These are phyloP conservation scores for Fragaria ananassa DNA, from an alignment of 306 rosid genomes.

Conservation along the genomic window DNA sequence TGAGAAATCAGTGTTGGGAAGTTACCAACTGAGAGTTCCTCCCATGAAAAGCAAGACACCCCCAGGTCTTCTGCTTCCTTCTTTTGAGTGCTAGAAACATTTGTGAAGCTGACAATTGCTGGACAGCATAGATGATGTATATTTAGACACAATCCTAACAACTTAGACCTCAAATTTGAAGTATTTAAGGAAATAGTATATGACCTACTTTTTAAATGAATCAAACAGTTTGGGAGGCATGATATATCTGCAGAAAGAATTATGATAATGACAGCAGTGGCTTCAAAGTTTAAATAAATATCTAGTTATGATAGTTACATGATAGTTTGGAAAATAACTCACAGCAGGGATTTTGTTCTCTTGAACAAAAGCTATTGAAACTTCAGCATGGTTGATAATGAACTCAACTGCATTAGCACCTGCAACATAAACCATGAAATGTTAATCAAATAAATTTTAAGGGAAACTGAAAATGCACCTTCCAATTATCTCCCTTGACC, in stretches of 20 bases:
- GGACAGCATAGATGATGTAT: conserved; percentile 17
- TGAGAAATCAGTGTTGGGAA: conserved; percentile 11
- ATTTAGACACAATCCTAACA: conserved; percentile 18
- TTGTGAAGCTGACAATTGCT: conserved; percentile 83
- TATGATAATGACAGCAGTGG: background rate
- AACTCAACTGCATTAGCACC: conserved; percentile 94
- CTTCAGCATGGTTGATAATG: conserved; percentile 83
- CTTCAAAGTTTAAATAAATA: background rate
- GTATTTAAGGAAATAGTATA: conserved; percentile 15
- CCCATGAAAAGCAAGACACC: conserved; percentile 80
- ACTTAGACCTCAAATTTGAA: conserved; percentile 7
- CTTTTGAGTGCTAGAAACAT: conserved; percentile 62
- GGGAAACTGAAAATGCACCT: background rate
- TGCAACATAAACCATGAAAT: conserved; percentile 37
- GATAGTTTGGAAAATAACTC: conserved; percentile 35
- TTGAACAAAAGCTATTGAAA: conserved; percentile 84
- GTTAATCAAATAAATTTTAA: background rate
- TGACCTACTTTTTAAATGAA: conserved; percentile 66
- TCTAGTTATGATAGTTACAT: no score
- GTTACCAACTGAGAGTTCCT: conserved; percentile 64
- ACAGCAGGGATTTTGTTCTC: conserved; percentile 81
- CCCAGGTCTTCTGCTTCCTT: conserved; percentile 78
- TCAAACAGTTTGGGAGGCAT: conserved; percentile 63
- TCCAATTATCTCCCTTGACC: background rate
- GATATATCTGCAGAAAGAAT: conserved; percentile 65